Evolutionary conservation across 352 stramenopile species (phyloP), one percentile per base, ranked within the genome.

Genomic region (Phytophthora rubi): DNA sequence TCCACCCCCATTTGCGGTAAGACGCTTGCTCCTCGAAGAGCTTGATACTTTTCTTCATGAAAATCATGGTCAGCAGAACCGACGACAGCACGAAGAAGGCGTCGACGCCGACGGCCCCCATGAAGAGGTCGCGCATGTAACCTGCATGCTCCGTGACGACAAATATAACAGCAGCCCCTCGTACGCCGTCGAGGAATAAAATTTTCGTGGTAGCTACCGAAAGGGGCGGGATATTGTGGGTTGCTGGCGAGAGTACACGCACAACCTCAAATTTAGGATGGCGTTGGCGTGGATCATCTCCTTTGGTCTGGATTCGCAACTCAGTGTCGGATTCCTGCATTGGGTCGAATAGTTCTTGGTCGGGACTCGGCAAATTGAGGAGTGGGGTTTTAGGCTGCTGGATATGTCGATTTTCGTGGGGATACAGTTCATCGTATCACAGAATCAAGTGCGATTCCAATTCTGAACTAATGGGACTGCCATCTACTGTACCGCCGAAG

Each of bases 111-210:
- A 59, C 53, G 4, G 53, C 53, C 6, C 53, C 53, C 53, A 59
- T 59, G 53, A 49, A 59, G 10, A 59, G 28, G 53, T 59, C 33
- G 53, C 47, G 53, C 53, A 59, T 59, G 53, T 59, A 59, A 12
- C 53, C n/a, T 21, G 53, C 18, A 21, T 59, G 53, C 33, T 59
- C 32, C 18, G 53, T 59, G 33, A 59, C 35, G 48, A 65, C 48
- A 16, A 65, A 65, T 6, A 59, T 53, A 35, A 65, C 59, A 8
- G 59, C 59, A 26, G 33, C 8, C 1, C 59, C 59, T 13, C 59
- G 59, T 3, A 65, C 45, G 7, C 59, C 59, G 6, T 65, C 59
- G 7, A 65, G 59, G 23, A 66, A 66, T 1, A 66, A 35, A 18
- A 66, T 59, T 6, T 66, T 66, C 7, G 59, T 39, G 16, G 23